Base-by-base conservation (phyloP, 352 stramenopile genomes). In the Pythium dissimile region DNA sequence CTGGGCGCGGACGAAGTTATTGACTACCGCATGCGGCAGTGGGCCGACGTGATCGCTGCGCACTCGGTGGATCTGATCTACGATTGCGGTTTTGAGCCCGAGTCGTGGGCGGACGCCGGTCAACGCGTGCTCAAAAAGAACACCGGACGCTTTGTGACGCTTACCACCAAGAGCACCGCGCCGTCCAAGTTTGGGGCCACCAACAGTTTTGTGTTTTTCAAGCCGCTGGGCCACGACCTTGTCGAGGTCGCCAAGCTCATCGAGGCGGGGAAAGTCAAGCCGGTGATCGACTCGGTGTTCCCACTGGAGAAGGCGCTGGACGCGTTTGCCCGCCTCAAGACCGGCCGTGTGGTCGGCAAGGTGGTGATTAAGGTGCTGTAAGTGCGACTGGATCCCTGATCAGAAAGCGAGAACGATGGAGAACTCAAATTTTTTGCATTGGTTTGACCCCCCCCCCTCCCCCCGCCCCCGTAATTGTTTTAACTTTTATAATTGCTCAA, bases 1-100 rank as follows among this genome's bases (percentile, higher is more conserved):
- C 49, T 79, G 0, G 74, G 69, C 20, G 73, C 59, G 5, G 69
- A 81, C 41, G 51, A 73, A 26, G 59, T 80, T 6, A 51, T 84
- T 32, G 69, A 81, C 34, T 82, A 84, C 61, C 64, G 54, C 20
- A 57, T 20, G 5, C 41, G 70, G 20, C 71, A 76, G 44, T 52
- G 44, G 44, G 20, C 27, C n/a, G 44, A 52, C 13, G 44, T 52
- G 26, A 2, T 52, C n/a, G 12, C n/a, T 26, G 23, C 27, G 44
- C 44, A 52, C 44, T 52, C 44, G 27, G 23, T 52, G 23, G 27
- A 52, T 13, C 13, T 64, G 24, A 41, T 64, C 20, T 59, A 51
- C 34, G 57, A 54, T 16, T 62, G 54, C 28, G 54, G 32, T 50
- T 41, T 69, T 1, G 67, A 66, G 32, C 48, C 47, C 3, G 35